Evolutionary conservation across 495 filamentous ascomycete species (phyloP).

Genomic region (Penicillium arizonense): DNA sequence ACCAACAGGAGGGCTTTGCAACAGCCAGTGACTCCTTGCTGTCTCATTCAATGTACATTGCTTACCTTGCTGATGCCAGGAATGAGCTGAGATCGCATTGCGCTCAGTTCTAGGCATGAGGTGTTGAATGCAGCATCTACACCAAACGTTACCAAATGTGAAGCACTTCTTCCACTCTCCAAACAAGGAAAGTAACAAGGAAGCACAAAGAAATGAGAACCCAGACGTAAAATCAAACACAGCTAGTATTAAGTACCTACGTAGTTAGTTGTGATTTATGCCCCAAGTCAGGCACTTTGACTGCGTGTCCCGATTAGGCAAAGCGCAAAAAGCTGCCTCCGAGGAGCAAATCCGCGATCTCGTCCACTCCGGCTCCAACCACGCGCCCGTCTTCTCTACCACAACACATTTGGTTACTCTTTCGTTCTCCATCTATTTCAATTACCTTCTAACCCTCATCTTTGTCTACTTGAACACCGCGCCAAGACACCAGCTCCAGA

Average conservation of each 20-base stretch:
- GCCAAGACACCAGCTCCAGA: slow-evolving; percentile 10
- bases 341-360: slow-evolving; percentile 25
- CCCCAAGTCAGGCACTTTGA: background rate
- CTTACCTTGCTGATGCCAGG: background rate
- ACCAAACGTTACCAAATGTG: slow-evolving; percentile 6
- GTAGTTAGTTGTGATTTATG: background rate
- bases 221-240: background rate
- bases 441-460: background rate
- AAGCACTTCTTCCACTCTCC: slow-evolving; percentile 8
- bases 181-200: background rate
- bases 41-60: background rate
- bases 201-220: background rate
- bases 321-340: slow-evolving; percentile 32
- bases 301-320: slow-evolving; percentile 31
- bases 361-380: slow-evolving; percentile 8
- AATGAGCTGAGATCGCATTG: background rate
- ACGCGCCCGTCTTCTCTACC: slow-evolving; percentile 2
- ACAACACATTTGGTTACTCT: background rate
- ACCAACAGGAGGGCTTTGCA: background rate
- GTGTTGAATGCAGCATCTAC: background rate
- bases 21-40: background rate
- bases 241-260: background rate
- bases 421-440: background rate
- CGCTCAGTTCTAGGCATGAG: background rate
- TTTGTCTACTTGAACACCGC: background rate